Percentiles rank a stretch among this genome's conserved stretches.
Conservation (phyloP, 2,329 filamentous ascomycete genomes). For the Aspergillus hortae region DNA sequence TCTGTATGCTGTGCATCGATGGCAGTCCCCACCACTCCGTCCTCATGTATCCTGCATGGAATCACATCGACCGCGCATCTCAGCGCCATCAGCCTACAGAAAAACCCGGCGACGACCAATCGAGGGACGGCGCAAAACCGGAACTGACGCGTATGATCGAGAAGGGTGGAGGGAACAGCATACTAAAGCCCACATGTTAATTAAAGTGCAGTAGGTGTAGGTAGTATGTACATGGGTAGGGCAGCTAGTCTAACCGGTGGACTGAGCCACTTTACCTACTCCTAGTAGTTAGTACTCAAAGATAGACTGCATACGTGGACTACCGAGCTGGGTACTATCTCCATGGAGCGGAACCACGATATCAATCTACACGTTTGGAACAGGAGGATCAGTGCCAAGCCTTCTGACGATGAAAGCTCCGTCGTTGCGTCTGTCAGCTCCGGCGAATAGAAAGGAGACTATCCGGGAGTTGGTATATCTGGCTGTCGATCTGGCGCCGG, state of each 20-base stretch:
- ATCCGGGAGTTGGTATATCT: background rate
- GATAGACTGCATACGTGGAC: too few relatives aligned
- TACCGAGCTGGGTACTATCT: too few relatives aligned
- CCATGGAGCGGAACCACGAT: too few relatives aligned
- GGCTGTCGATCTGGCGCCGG: background rate
- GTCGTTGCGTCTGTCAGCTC: background rate
- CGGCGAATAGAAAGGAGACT: background rate
- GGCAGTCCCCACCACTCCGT: background rate
- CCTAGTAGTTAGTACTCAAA: too few relatives aligned
- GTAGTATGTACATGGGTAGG: too few relatives aligned
- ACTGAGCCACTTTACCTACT: too few relatives aligned
- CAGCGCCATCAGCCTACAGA: background rate
- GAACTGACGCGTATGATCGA: background rate
- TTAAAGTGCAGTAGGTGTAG: too few relatives aligned
- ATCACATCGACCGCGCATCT: background rate
- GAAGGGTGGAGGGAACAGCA: too few relatives aligned
- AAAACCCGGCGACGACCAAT: background rate
- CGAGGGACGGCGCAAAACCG: background rate
- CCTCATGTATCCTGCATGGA: background rate
- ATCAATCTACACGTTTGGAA: background rate
- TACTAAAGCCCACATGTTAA: too few relatives aligned
- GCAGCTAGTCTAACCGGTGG: too few relatives aligned
- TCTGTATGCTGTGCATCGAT: background rate
- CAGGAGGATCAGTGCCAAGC: slow-evolving; percentile 1
- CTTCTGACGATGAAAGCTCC: slow-evolving; percentile 1